Base-by-base conservation (phyloP, 2,329 filamentous ascomycete species). In the Epichloe hybrida region DNA sequence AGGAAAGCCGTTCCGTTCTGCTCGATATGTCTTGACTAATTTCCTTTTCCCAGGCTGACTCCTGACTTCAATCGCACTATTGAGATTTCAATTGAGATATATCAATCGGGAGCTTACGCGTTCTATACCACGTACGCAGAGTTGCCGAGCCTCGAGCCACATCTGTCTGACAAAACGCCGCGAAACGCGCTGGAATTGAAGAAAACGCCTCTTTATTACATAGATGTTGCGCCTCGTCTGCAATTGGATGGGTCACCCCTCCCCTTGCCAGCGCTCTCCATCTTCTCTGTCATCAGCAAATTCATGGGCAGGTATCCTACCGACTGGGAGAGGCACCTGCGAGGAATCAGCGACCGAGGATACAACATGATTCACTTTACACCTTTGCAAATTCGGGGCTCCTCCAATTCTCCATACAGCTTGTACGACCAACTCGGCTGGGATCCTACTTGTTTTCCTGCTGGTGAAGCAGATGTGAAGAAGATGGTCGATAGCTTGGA, bases 301-400 rank as follows among this genome's bases (percentile, higher is more conserved):
- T 96, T 96, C 70, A 94, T 98, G 88, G 93, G 93, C 55, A 83
- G 84, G 62, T 95, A 93, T 63, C 88, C 91, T 0, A 75, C 75
- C 15, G 87, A 95, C 61, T 98, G 91, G 90, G 81, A 96, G 64
- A 84, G 81, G 48, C 91, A 97, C 65, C 72, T 98, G 52, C 77
- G 79, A 51, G 90, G 93, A 31, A 95, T 98, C 64, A 86, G 87
- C 64, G 81, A 86, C 61, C 79, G 93, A 54, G 90, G 90, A 44
- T 98, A 98, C 75, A 98, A 98, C 70, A 96, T 97, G 89, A 82
- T 98, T 53, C 93, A 98, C 67, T 98, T 98, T 66, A 96, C 93
- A 2, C 93, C 93, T 9, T 73, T 98, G 57, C 93, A 95, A 75
- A 76, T 85, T 52, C 83, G 93, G 53, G 93, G 93, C 52, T 77